These are phyloP conservation scores for Hylodesmum podocarpum DNA, from an alignment of 306 rosid species.

Conservation along the genomic window DNA sequence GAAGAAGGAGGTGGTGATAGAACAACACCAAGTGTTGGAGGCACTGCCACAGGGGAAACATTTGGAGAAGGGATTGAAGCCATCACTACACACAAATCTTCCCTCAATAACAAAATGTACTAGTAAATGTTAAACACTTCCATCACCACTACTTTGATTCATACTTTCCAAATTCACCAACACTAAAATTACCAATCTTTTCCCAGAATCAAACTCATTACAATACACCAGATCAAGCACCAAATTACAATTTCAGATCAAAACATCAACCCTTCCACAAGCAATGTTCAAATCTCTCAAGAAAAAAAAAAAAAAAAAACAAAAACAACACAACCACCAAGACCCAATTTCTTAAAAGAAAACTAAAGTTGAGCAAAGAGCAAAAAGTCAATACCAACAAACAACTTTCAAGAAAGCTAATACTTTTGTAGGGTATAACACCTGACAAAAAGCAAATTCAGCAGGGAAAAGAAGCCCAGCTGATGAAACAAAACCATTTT, in stretches of 20 bases:
- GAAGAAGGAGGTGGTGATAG: constrained; percentile 34
- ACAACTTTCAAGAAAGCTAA: constrained; percentile 23
- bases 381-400: constrained; percentile 33
- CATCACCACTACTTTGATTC: constrained; percentile 18
- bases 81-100: constrained; percentile 48
- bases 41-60: constrained; percentile 62
- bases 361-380: background rate
- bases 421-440: constrained; percentile 1
- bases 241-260: constrained; percentile 32
- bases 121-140: constrained; percentile 28
- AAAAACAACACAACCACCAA: constrained; percentile 27
- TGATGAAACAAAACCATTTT: constrained; percentile 16
- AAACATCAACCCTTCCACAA: constrained; percentile 30
- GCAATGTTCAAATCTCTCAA: constrained; percentile 6
- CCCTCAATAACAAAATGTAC: constrained; percentile 33
- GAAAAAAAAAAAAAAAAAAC: background rate
- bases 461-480: constrained; percentile 20
- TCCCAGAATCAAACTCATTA: background rate
- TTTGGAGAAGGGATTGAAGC: constrained; percentile 72
- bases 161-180: constrained; percentile 9
- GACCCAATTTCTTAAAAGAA: constrained; percentile 11
- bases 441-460: constrained; percentile 29
- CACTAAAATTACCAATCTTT: constrained; percentile 21
- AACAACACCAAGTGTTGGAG: constrained; percentile 52
- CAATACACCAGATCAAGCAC: constrained; percentile 32